phyloP scores from a whole-genome alignment of 305 asterid genomes.

The Solanum hybrid region DNA sequence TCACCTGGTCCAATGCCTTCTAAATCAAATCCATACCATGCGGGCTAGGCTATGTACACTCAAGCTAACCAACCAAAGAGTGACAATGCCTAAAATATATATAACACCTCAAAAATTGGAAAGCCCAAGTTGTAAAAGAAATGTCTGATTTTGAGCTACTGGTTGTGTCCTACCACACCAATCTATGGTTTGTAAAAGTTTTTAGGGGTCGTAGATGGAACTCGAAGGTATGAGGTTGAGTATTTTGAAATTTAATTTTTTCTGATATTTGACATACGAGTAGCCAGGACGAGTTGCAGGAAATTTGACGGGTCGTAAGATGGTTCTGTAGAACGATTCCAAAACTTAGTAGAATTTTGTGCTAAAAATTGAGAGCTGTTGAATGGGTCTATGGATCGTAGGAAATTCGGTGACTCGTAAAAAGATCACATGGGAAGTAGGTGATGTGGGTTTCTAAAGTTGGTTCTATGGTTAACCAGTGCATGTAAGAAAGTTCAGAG shows the following conservation, averaged over 20 bases:
- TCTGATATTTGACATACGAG: background rate
- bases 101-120: background rate
- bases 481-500: background rate
- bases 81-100: background rate
- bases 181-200: background rate
- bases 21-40: background rate
- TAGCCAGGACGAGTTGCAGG: background rate
- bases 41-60: background rate
- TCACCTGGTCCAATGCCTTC: background rate
- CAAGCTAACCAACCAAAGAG: background rate
- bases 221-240: background rate
- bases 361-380: background rate
- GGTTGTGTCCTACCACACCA: background rate
- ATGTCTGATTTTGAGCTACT: background rate
- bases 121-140: background rate
- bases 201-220: background rate
- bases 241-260: no score
- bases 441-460: background rate
- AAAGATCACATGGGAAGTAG: background rate
- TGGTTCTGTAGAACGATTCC: background rate
- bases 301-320: background rate
- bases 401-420: background rate
- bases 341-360: background rate
- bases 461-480: background rate
- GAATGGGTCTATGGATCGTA: background rate